Percentiles rank a stretch among this genome's conserved stretches.
These are phyloP conservation scores for Pyrrhoderma lamaoense DNA, from an alignment of 1,284 basidiomycete species.

Conservation along the genomic window DNA sequence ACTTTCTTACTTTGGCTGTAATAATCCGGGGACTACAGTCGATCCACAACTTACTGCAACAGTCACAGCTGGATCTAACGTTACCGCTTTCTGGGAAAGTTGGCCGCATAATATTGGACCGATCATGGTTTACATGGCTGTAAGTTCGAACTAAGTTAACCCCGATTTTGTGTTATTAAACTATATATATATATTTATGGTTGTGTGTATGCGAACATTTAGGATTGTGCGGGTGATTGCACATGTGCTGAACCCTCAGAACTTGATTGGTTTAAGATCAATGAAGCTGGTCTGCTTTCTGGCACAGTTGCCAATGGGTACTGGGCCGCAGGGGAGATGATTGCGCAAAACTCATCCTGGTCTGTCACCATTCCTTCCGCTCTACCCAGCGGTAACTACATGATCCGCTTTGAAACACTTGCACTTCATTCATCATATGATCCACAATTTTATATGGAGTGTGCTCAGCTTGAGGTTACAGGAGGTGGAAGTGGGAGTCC, in stretches of 20 bases:
- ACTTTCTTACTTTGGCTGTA: constrained; percentile 28
- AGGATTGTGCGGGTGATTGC: constrained; percentile 30
- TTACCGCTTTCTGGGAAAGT: constrained; percentile 37
- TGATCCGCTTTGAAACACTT: constrained; percentile 50
- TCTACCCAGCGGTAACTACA: constrained; percentile 43
- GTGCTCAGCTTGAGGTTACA: constrained; percentile 32
- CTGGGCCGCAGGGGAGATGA: constrained; percentile 47
- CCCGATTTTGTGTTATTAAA: too few relatives aligned
- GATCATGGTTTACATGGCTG: constrained; percentile 34
- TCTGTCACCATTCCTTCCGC: constrained; percentile 45
- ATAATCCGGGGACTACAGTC: constrained; percentile 31
- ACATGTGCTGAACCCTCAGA: constrained; percentile 28
- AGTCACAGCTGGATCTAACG: constrained; percentile 34
- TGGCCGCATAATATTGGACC: constrained; percentile 30
- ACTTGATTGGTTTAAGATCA: constrained; percentile 40
- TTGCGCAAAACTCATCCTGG: constrained; percentile 46
- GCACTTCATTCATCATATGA: constrained; percentile 36
- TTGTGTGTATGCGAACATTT: not conserved
- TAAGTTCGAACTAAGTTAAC: not conserved
- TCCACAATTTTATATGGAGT: constrained; percentile 35
- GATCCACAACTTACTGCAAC: constrained; percentile 32
- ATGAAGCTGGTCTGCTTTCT: constrained; percentile 43
- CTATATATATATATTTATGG: too few relatives aligned
- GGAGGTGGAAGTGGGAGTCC: constrained; percentile 30
- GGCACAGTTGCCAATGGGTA: constrained; percentile 40